These are phyloP conservation scores for Apiosordaria backusii DNA, from an alignment of 495 filamentous ascomycete genomes.

Conservation along the genomic window DNA sequence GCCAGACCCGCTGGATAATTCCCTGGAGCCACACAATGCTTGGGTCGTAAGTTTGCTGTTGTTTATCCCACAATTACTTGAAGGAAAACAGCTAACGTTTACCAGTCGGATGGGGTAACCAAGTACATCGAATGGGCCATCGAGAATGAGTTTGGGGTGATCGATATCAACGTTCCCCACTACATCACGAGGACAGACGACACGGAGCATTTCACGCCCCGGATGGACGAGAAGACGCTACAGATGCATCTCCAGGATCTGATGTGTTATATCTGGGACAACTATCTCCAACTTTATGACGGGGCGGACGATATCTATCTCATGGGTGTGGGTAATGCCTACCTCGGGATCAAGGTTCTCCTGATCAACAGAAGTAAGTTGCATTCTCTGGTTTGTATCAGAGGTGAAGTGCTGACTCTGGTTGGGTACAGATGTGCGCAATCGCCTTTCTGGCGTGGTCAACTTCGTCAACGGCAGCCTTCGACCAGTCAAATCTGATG, in stretches of 20 bases:
- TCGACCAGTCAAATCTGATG: slow-evolving; percentile 63
- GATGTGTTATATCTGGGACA: slow-evolving; percentile 90
- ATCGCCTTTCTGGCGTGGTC: slow-evolving; percentile 47
- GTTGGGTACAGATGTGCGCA: slow-evolving; percentile 40
- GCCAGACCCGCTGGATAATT: slow-evolving; percentile 64
- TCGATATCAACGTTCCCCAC: slow-evolving; percentile 87
- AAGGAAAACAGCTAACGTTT: background rate
- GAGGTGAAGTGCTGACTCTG: background rate
- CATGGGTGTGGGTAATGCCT: slow-evolving; percentile 77
- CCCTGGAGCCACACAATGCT: slow-evolving; percentile 74
- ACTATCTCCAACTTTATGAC: slow-evolving; percentile 82
- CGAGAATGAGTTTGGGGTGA: slow-evolving; percentile 66
- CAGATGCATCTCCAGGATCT: slow-evolving; percentile 66
- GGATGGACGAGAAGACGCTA: slow-evolving; percentile 32
- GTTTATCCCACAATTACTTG: background rate
- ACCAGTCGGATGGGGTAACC: slow-evolving; percentile 69
- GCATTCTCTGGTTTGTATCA: slow-evolving; percentile 1
- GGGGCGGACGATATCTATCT: slow-evolving; percentile 66
- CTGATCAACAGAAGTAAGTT: slow-evolving; percentile 61
- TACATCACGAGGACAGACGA: slow-evolving; percentile 55
- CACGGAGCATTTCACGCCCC: slow-evolving; percentile 35
- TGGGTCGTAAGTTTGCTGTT: slow-evolving; percentile 70
- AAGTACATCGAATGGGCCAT: slow-evolving; percentile 81
- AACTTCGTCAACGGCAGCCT: slow-evolving; percentile 61
- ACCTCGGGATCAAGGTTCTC: slow-evolving; percentile 65